Evolutionary conservation across 768 basidiomycete genomes (phyloP).

Genomic region (Mycena venus): DNA sequence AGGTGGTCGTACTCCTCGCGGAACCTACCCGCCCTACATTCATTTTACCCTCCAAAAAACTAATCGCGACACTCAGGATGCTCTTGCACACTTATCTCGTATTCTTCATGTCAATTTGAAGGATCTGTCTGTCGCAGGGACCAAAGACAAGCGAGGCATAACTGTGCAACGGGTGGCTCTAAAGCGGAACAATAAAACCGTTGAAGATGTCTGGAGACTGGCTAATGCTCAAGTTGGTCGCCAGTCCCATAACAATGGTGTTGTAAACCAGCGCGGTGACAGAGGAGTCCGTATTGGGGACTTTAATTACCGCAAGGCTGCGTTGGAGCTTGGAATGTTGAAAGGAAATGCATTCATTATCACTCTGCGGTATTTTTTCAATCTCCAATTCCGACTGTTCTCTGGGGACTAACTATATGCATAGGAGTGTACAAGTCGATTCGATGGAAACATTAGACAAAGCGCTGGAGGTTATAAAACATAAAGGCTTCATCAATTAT

Average conservation of each 20-base stretch:
- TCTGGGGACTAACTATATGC: constrained; percentile 12
- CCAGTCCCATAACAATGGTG: constrained; percentile 67
- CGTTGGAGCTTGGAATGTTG: constrained; percentile 94
- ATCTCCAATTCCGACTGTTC: background rate
- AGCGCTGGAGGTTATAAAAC: constrained; percentile 82
- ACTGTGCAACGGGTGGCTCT: constrained; percentile 94
- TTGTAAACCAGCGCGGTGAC: constrained; percentile 81
- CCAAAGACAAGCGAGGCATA: constrained; percentile 98
- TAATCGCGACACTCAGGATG: constrained; percentile 97
- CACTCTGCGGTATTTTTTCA: constrained; percentile 79
- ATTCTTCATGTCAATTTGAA: constrained; percentile 81
- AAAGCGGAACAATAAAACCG: constrained; percentile 79
- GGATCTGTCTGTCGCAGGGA: constrained; percentile 92
- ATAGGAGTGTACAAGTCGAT: constrained; percentile 88
- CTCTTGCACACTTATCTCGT: constrained; percentile 84
- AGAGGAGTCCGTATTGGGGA: constrained; percentile 92
- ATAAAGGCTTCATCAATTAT: constrained; percentile 96
- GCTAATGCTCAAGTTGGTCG: constrained; percentile 77
- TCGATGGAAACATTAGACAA: constrained; percentile 79
- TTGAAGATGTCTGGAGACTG: constrained; percentile 88
- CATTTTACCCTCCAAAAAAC: constrained; percentile 98
- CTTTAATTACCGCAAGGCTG: constrained; percentile 84
- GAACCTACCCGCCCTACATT: constrained; percentile 87
- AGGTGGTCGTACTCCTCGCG: constrained; percentile 65
- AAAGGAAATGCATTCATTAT: constrained; percentile 97